Evolutionary conservation across 2,329 filamentous ascomycete species (phyloP).

Genomic region (Sclerotiophoma versabilis): DNA sequence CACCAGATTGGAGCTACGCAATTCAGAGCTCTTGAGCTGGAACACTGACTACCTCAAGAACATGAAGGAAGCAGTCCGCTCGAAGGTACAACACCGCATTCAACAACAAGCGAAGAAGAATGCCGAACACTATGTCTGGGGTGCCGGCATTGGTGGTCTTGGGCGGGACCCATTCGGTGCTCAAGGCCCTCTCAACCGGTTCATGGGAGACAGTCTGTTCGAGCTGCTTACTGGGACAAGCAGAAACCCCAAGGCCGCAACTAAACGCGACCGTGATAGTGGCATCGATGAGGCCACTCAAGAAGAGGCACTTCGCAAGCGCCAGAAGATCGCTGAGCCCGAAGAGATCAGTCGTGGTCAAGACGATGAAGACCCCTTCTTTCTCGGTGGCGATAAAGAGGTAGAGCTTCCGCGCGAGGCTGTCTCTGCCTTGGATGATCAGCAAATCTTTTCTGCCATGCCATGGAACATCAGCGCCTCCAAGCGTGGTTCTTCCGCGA

Average conservation of each 20-base stretch:
- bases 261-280: conserved; percentile 46
- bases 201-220: conserved; percentile 64
- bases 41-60: conserved; percentile 65
- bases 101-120: conserved; percentile 65
- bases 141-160: conserved; percentile 63
- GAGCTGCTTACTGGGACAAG: conserved; percentile 54
- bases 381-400: conserved; percentile 54
- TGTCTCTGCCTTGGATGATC: conserved; percentile 70
- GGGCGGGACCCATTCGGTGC: conserved; percentile 48
- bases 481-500: conserved; percentile 57
- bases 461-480: conserved; percentile 72
- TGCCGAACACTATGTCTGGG: conserved; percentile 67
- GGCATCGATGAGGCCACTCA: conserved; percentile 45
- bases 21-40: conserved; percentile 64
- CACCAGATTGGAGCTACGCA: conserved; percentile 59
- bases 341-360: conserved; percentile 47
- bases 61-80: conserved; percentile 60
- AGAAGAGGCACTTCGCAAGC: conserved; percentile 43
- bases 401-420: conserved; percentile 76
- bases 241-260: conserved; percentile 29
- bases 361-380: conserved; percentile 43
- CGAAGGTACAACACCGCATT: conserved; percentile 55
- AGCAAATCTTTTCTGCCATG: conserved; percentile 69
- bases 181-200: conserved; percentile 60
- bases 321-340: conserved; percentile 39